Percentiles rank a stretch among this genome's conserved stretches.
Conservation (phyloP, 2,329 filamentous ascomycete genomes). For the Fusarium oligoseptatum region DNA sequence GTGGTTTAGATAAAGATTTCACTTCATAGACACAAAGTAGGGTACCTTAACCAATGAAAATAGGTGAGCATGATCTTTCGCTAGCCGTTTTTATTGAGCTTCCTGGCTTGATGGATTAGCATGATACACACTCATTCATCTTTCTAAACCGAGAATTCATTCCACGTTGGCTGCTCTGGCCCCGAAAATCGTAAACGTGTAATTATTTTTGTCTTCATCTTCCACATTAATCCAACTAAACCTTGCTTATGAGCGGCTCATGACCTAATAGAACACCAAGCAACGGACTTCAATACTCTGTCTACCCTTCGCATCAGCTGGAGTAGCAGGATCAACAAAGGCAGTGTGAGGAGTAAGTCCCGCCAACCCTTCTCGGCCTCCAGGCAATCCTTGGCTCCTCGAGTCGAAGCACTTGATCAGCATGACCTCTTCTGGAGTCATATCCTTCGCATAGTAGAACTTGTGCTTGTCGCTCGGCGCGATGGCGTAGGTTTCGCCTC, state of each 20-base stretch:
- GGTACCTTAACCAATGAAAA: not conserved
- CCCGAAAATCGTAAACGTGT: not conserved
- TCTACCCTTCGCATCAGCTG: slow-evolving; percentile 35
- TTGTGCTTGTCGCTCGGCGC: slow-evolving; percentile 38
- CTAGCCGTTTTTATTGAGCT: not conserved
- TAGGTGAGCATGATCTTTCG: not conserved
- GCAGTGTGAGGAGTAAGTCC: slow-evolving; percentile 44
- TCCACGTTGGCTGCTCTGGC: not conserved
- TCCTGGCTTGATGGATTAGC: not conserved
- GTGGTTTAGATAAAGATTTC: not conserved
- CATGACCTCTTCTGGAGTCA: slow-evolving; percentile 47
- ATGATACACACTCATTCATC: not conserved
- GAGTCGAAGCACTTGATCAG: slow-evolving; percentile 48
- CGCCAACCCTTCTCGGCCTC: slow-evolving; percentile 34
- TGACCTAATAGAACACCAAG: slow-evolving; percentile 41
- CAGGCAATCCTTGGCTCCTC: slow-evolving; percentile 41
- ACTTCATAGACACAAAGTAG: too few species aligned
- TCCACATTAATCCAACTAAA: not conserved
- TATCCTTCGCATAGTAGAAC: slow-evolving; percentile 46
- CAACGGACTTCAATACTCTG: slow-evolving; percentile 47
- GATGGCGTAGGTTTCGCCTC: slow-evolving; percentile 42
- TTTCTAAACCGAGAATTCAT: not conserved
- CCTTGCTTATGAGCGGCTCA: not conserved
- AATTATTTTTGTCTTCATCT: not conserved
- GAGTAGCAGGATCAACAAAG: slow-evolving; percentile 41